Base-by-base conservation (phyloP, 345 rosid genomes). In the Bruguiera parviflora region DNA sequence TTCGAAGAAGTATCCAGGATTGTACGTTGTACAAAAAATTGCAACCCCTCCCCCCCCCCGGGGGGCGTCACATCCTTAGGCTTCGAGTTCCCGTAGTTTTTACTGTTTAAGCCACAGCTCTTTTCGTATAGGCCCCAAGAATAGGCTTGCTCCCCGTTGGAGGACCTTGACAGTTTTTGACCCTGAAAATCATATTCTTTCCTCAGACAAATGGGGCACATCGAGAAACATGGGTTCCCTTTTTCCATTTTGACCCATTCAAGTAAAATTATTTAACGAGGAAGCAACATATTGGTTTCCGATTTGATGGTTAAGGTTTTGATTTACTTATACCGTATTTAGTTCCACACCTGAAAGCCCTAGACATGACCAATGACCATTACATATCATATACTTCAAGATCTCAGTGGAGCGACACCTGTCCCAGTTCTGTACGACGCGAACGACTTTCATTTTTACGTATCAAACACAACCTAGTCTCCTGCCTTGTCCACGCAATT, bases 221-320 rank as follows among this genome's bases (percentile, higher is more conserved):
- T 43, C 49, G 3, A 31, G n/a, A 32, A 61, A 19, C n/a, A 19
- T 0, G 27, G 43, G 33, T 20, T 24, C 8, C 25, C 37, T 6
- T 33, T 59, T 37, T 3, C 29, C 20, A n/a, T 33, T 37, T 13
- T 62, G 10, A 62, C 31, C 52, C 19, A 3, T 63, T 39, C 18
- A 35, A 21, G 66, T n/a, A 63, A n/a, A 39, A 39, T 39, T 33
- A 46, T 6, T n/a, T 52, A 0, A 51, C 35, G 35, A 47, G 16
- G 29, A 47, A 47, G 22, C 49, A 31, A 6, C 37, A 8, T 3
- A 4, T 47, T 19, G 29, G 61, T 21, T 61, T 22, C 11, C n/a
- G 72, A 69, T 70, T 70, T 61, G 73, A 70, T 61, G 73, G 66
- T 61, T 70, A 52, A 24, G 52, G 59, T 53, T 51, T 51, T 2